These are phyloP conservation scores for Rhodosporidiobolus sp. DNA, from an alignment of 768 basidiomycete genomes.

Conservation along the genomic window DNA sequence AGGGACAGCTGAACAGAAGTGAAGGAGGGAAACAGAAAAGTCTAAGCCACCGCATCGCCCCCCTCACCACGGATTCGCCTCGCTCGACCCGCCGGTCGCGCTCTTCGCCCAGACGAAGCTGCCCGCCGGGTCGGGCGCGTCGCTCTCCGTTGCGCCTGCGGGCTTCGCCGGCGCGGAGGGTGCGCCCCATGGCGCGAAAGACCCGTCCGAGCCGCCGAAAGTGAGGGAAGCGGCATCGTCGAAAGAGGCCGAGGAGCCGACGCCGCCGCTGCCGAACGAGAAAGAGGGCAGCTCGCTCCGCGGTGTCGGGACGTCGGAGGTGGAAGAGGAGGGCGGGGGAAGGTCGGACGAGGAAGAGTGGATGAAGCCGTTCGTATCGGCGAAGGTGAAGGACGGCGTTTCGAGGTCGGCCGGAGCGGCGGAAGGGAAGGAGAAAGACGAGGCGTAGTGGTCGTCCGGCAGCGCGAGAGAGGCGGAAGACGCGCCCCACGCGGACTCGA, in stretches of 20 bases:
- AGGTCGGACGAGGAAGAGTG: not conserved
- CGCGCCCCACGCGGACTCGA: constrained; percentile 12
- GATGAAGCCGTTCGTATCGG: constrained; percentile 25
- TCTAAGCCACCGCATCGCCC: too few relatives aligned
- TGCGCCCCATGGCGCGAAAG: not conserved
- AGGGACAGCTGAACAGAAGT: too few relatives aligned
- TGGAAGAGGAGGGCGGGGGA: constrained; percentile 7
- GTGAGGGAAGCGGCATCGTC: constrained; percentile 10
- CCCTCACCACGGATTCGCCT: constrained; percentile 34
- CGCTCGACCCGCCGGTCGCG: constrained; percentile 1
- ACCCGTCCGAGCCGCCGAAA: constrained; percentile 13
- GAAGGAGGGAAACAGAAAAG: too few relatives aligned
- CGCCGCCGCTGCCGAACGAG: constrained; percentile 6
- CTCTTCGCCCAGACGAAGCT: constrained; percentile 23
- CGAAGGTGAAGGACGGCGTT: constrained; percentile 22
- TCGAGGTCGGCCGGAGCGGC: not conserved
- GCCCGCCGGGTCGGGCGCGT: constrained; percentile 14
- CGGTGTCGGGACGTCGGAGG: not conserved
- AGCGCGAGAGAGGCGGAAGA: constrained; percentile 7
- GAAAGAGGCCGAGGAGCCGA: not conserved
- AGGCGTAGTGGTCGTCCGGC: constrained; percentile 24
- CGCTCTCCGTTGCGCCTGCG: not conserved
- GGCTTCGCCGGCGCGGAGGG: not conserved
- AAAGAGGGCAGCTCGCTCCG: constrained; percentile 5
- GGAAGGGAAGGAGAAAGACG: constrained; percentile 22